Percentiles rank a stretch among this genome's conserved stretches.
Evolutionary conservation across 495 filamentous ascomycete species (phyloP).

Genomic region (Penicillium steckii): DNA sequence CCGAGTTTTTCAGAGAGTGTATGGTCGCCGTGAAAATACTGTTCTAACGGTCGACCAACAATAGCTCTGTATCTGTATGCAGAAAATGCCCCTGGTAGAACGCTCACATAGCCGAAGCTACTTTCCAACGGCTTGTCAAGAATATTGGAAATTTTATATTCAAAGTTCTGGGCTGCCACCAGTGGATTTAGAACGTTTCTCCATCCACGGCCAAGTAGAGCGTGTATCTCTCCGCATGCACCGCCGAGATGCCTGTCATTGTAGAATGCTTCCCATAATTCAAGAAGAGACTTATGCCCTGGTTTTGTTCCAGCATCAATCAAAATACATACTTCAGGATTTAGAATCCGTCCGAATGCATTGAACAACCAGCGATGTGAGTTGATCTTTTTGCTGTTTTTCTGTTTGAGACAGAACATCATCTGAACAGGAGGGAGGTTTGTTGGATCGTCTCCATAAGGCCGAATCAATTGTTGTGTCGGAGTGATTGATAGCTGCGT

Average conservation of each 20-base stretch:
- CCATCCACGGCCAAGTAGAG: conserved; percentile 86
- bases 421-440: conserved; percentile 93
- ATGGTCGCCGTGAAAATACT: conserved; percentile 98
- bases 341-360: conserved; percentile 89
- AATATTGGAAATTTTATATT: conserved; percentile 98
- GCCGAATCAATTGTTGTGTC: conserved; percentile 89
- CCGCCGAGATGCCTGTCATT: conserved; percentile 97
- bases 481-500: conserved; percentile 94
- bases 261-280: conserved; percentile 95
- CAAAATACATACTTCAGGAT: conserved; percentile 92
- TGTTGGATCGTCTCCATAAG: conserved; percentile 71
- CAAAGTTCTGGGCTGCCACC: conserved; percentile 94
- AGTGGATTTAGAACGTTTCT: conserved; percentile 87
- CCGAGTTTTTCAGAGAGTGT: conserved; percentile 87
- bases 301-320: conserved; percentile 97
- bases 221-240: conserved; percentile 96
- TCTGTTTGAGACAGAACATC: conserved; percentile 97
- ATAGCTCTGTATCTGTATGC: conserved; percentile 95
- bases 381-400: conserved; percentile 99
- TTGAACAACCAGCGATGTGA: conserved; percentile 98
- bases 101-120: conserved; percentile 93
- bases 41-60: conserved; percentile 90
- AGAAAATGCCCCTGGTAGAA: conserved; percentile 95
- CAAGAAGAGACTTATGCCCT: conserved; percentile 80
- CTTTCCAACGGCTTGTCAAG: conserved; percentile 94